phyloP scores from a whole-genome alignment of 2,329 filamentous ascomycete genomes.

The Aureobasidium zeae region DNA sequence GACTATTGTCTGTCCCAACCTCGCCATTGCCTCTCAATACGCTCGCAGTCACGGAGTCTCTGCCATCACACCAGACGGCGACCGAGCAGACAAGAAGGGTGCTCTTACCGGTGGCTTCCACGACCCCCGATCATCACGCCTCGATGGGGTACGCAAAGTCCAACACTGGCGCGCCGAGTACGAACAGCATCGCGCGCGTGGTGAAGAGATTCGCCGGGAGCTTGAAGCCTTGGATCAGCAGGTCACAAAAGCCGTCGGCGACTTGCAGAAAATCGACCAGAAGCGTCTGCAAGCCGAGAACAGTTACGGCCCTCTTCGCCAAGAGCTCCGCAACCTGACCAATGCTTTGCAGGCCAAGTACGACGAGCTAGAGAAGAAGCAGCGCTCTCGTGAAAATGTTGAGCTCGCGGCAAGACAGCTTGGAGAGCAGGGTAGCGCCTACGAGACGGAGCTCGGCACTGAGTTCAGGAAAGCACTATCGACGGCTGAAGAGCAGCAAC shows the following conservation, averaged over 20 bases:
- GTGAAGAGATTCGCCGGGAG: slow-evolving; percentile 56
- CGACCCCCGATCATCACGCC: slow-evolving; percentile 72
- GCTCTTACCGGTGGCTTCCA: slow-evolving; percentile 92
- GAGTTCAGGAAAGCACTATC: slow-evolving; percentile 90
- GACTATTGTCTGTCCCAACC: slow-evolving; percentile 84
- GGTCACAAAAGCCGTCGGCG: slow-evolving; percentile 76
- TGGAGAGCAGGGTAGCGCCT: slow-evolving; percentile 63
- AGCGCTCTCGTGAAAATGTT: slow-evolving; percentile 55
- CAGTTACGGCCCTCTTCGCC: slow-evolving; percentile 69
- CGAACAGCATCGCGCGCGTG: slow-evolving; percentile 56
- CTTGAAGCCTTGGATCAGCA: slow-evolving; percentile 77
- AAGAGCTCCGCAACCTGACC: slow-evolving; percentile 68
- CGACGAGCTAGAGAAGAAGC: slow-evolving; percentile 64
- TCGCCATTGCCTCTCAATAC: slow-evolving; percentile 81
- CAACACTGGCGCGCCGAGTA: slow-evolving; percentile 66
- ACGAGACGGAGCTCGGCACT: slow-evolving; percentile 70
- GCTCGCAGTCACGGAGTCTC: slow-evolving; percentile 85
- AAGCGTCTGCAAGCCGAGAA: slow-evolving; percentile 67
- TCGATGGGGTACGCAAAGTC: slow-evolving; percentile 72
- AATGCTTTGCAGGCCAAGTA: slow-evolving; percentile 63
- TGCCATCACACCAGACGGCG: slow-evolving; percentile 89
- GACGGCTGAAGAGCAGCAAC: slow-evolving; percentile 67
- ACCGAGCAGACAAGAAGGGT: slow-evolving; percentile 89
- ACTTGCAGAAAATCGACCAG: slow-evolving; percentile 74
- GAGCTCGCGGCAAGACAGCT: slow-evolving; percentile 50